phyloP scores from a whole-genome alignment of 2,329 filamentous ascomycete genomes.

The Fusarium brachygibbosum region DNA sequence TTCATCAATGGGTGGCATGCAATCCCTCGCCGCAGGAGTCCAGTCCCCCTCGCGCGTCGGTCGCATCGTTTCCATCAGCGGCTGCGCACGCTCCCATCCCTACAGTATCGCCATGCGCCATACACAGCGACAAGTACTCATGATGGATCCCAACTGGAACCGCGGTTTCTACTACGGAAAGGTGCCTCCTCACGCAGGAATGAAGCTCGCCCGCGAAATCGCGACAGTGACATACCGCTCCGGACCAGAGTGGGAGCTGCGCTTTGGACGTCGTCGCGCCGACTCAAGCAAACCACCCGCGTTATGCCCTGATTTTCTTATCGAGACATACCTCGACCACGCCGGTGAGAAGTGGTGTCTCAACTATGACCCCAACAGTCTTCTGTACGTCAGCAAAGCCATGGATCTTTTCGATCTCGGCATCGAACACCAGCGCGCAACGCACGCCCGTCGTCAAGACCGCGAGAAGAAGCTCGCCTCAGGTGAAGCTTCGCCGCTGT shows the following conservation, averaged over 20 bases:
- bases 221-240: slow-evolving; percentile 97
- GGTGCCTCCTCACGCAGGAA: slow-evolving; percentile 92
- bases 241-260: slow-evolving; percentile 96
- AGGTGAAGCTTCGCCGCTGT: slow-evolving; percentile 64
- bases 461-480: slow-evolving; percentile 70
- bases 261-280: slow-evolving; percentile 89
- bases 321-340: slow-evolving; percentile 98
- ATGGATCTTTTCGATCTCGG: slow-evolving; percentile 99
- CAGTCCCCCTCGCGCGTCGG: slow-evolving; percentile 86
- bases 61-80: slow-evolving; percentile 88
- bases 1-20: slow-evolving; percentile 99
- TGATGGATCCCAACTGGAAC: slow-evolving; percentile 99
- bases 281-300: slow-evolving; percentile 90
- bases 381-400: slow-evolving; percentile 96
- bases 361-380: slow-evolving; percentile 94
- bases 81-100: slow-evolving; percentile 93
- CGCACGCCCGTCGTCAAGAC: slow-evolving; percentile 71
- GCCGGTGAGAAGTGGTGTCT: slow-evolving; percentile 98
- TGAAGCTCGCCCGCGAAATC: slow-evolving; percentile 98
- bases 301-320: slow-evolving; percentile 96
- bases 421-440: slow-evolving; percentile 73
- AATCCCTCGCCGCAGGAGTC: slow-evolving; percentile 87
- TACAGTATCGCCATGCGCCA: slow-evolving; percentile 99
- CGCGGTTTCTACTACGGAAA: slow-evolving; percentile 92
- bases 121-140: slow-evolving; percentile 95